A percentile compares a stretch with the other conserved stretches of the same genome.
Evolutionary conservation across 495 filamentous ascomycete genomes (phyloP).

Genomic region (Hyaloscypha variabilis): DNA sequence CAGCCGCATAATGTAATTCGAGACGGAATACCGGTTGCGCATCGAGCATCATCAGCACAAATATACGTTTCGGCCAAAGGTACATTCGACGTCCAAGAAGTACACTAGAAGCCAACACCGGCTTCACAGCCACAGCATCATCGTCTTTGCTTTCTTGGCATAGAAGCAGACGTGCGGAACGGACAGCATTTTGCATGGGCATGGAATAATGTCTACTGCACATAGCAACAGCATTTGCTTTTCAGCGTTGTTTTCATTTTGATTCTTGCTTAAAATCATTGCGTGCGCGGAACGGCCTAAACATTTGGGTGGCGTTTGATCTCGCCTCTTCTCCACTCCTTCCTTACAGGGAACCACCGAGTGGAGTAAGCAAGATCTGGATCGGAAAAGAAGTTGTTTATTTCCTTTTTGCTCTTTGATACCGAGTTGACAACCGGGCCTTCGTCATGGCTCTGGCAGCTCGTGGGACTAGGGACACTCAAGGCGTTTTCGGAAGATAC

Average conservation of each 20-base stretch:
- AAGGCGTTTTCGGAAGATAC: slow-evolving; percentile 34
- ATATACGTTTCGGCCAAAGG: slow-evolving; percentile 29
- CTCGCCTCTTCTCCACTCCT: not conserved
- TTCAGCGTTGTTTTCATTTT: slow-evolving; percentile 27
- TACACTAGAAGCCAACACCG: slow-evolving; percentile 31
- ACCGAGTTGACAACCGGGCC: slow-evolving; percentile 16
- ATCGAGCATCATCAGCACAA: slow-evolving; percentile 20
- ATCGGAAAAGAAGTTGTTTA: slow-evolving; percentile 26
- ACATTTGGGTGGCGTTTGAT: slow-evolving; percentile 30
- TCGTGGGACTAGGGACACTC: not conserved
- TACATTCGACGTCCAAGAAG: slow-evolving; percentile 25
- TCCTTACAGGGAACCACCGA: slow-evolving; percentile 1
- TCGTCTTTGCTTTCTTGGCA: slow-evolving; percentile 29
- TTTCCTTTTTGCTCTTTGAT: slow-evolving; percentile 15
- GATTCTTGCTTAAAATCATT: slow-evolving; percentile 27
- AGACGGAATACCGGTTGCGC: slow-evolving; percentile 12
- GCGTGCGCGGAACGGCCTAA: slow-evolving; percentile 25
- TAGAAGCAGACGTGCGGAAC: slow-evolving; percentile 28
- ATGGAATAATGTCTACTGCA: slow-evolving; percentile 26
- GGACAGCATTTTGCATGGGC: slow-evolving; percentile 23
- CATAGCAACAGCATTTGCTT: slow-evolving; percentile 22
- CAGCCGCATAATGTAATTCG: slow-evolving; percentile 28
- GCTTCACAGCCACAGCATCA: slow-evolving; percentile 34
- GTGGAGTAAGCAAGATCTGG: slow-evolving; percentile 4
- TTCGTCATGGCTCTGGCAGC: slow-evolving; percentile 5